These are phyloP conservation scores for Skeletonema marinoi DNA, from an alignment of 108 stramenopile genomes.

Conservation along the genomic window DNA sequence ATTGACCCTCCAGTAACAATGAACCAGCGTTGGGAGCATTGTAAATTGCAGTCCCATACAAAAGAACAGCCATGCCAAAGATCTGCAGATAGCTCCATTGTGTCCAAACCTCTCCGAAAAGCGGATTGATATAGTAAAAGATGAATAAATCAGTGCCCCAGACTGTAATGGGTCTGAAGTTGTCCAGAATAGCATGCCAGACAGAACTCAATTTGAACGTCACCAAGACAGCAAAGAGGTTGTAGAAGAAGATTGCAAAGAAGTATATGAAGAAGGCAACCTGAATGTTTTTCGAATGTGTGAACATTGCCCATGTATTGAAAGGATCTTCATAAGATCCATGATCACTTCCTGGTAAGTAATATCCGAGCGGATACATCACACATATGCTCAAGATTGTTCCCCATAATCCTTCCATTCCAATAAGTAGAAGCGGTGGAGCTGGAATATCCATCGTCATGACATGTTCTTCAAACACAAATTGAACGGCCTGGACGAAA, in stretches of 20 bases:
- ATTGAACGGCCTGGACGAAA: conserved; percentile 88
- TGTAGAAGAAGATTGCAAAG: conserved; percentile 91
- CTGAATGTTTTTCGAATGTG: conserved; percentile 65
- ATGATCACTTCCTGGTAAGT: conserved; percentile 87
- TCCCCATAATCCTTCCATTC: conserved; percentile 94
- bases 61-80: conserved; percentile 84
- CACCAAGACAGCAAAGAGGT: conserved; percentile 93
- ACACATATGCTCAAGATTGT: conserved; percentile 74
- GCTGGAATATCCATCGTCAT: conserved; percentile 86
- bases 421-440: conserved; percentile 87
- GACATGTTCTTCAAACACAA: conserved; percentile 93
- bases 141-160: conserved; percentile 88
- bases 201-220: conserved; percentile 90
- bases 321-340: conserved; percentile 88
- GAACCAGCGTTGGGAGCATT: conserved; percentile 92
- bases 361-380: conserved; percentile 85
- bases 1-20: conserved; percentile 71
- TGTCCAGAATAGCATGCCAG: conserved; percentile 98
- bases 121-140: conserved; percentile 76
- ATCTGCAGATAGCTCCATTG: conserved; percentile 85
- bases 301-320: conserved; percentile 80
- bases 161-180: conserved; percentile 93
- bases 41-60: conserved; percentile 96
- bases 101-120: conserved; percentile 93
- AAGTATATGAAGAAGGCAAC: conserved; percentile 79